Conservation (phyloP, 2,329 filamentous ascomycete genomes). For the Cercospora nicotianae region DNA sequence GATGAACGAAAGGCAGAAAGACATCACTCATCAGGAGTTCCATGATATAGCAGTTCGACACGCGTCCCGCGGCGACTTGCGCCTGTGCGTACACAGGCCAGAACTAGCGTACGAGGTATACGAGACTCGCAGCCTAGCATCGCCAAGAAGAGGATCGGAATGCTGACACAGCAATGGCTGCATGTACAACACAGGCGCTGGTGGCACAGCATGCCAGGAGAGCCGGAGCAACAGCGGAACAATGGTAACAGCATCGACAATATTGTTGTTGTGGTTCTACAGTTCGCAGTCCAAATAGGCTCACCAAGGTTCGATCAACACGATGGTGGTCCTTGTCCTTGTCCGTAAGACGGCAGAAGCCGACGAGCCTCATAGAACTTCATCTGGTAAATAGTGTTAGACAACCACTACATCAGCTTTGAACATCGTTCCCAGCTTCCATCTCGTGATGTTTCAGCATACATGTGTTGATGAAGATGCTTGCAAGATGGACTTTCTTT, state of each 20-base stretch:
- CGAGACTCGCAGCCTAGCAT: background rate
- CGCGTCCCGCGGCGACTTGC: background rate
- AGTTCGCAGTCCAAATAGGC: background rate
- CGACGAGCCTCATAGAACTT: constrained; percentile 2
- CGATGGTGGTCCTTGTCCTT: background rate
- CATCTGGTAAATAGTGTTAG: background rate
- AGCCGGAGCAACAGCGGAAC: background rate
- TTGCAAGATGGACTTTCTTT: background rate
- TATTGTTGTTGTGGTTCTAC: background rate
- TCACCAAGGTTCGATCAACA: background rate
- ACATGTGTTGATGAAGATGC: background rate
- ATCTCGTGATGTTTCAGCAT: background rate
- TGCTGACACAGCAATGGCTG: background rate
- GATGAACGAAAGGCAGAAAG: background rate
- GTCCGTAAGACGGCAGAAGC: constrained; percentile 4
- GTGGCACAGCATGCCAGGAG: background rate
- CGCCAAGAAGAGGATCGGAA: background rate
- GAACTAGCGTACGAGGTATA: background rate
- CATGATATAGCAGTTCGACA: background rate
- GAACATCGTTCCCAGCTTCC: background rate
- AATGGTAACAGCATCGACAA: background rate
- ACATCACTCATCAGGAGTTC: background rate
- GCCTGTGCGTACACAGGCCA: background rate
- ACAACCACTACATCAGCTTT: background rate
- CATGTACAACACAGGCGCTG: background rate